Percentiles rank a stretch among this genome's conserved stretches.
phyloP scores from a whole-genome alignment of 164 flowering plant genomes.

The Vitis vinifera region DNA sequence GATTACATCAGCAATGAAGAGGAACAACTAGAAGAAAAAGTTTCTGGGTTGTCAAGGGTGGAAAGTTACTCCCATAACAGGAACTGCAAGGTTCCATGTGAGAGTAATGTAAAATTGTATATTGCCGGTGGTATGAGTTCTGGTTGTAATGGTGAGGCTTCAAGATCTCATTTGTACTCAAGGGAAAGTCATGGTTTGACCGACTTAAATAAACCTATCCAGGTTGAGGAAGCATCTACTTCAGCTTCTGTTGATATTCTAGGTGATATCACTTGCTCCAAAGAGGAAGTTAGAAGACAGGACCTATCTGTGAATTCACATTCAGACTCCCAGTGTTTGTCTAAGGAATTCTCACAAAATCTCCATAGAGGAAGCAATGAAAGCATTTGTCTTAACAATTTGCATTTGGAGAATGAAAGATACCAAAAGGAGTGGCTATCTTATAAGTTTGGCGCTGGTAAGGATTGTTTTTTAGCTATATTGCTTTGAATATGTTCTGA shows the following conservation, averaged over 20 bases:
- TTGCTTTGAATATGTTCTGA: background rate
- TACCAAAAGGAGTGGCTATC: slow-evolving; percentile 24
- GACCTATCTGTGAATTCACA: slow-evolving; percentile 19
- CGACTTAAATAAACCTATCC: slow-evolving; percentile 32
- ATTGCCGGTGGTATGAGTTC: slow-evolving; percentile 4
- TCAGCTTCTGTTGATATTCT: slow-evolving; percentile 10
- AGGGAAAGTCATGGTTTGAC: slow-evolving; percentile 12
- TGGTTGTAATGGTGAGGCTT: slow-evolving; percentile 14
- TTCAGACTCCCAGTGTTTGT: slow-evolving; percentile 9
- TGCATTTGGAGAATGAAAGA: slow-evolving; percentile 23
- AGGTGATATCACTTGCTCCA: slow-evolving; percentile 3
- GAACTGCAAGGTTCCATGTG: slow-evolving; percentile 4
- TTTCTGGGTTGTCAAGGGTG: slow-evolving; percentile 2
- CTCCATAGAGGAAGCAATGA: slow-evolving; percentile 16
- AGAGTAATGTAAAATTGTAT: slow-evolving; percentile 9
- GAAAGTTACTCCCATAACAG: slow-evolving; percentile 2
- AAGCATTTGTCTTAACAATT: slow-evolving; percentile 8
- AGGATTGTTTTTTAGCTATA: slow-evolving; percentile 1
- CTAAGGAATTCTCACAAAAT: slow-evolving; percentile 26
- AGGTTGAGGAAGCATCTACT: slow-evolving; percentile 19
- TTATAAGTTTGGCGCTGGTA: slow-evolving; percentile 36
- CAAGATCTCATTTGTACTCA: slow-evolving; percentile 1
- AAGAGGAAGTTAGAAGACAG: slow-evolving; percentile 15
- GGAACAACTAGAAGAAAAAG: slow-evolving; percentile 15
- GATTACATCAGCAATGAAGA: slow-evolving; percentile 22